Evolutionary conservation across 768 basidiomycete species (phyloP), one percentile per base, ranked within the genome.

Genomic region (Leccinum imitatum): DNA sequence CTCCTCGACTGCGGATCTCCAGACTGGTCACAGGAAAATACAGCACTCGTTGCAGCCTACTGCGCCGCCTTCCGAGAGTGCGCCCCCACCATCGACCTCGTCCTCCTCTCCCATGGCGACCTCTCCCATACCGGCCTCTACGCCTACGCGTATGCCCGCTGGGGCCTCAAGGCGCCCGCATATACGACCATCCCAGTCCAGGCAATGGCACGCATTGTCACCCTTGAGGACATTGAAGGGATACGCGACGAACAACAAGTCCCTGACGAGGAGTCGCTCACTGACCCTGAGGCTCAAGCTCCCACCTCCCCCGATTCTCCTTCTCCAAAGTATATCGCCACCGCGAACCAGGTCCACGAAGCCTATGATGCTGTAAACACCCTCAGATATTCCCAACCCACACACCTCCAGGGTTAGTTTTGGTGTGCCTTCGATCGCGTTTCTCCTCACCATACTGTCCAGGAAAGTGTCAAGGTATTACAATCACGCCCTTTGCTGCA

Each of bases 141-240:
- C 70, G 87, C 97, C 11, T 98, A 91, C 73, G 95, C 97, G 6
- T 83, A 91, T 71, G 84, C 94, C 17, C 82, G 84, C 71, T 95
- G 93, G 89, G 88, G 87, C 21, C 80, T 98, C 46, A 88, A 83
- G 60, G 95, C 95, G 21, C 93, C 95, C 3, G 87, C 94, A 19
- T 99, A 98, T 72, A 90, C 92, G 0, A 96, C 95, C 3, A 83
- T 98, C 27, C 96, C 96, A 39, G 94, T 97, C 0, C 93, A 95
- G 65, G 93, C 95, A 57, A 96, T 95, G 89, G 96, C 91, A 4
- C 83, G 93, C 35, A 92, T 98, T 47, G 93, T 93, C 15, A 89
- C 91, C 2, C 83, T 89, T 6, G 93, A 98, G 73, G 95, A 97
- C 67, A 83, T 89, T 1, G 92, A 95, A 65, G 86, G 87, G 14